Percentiles rank a stretch among this genome's conserved stretches.
Conservation (phyloP, 2,329 filamentous ascomycete genomes). For the Huntiella omanensis region DNA sequence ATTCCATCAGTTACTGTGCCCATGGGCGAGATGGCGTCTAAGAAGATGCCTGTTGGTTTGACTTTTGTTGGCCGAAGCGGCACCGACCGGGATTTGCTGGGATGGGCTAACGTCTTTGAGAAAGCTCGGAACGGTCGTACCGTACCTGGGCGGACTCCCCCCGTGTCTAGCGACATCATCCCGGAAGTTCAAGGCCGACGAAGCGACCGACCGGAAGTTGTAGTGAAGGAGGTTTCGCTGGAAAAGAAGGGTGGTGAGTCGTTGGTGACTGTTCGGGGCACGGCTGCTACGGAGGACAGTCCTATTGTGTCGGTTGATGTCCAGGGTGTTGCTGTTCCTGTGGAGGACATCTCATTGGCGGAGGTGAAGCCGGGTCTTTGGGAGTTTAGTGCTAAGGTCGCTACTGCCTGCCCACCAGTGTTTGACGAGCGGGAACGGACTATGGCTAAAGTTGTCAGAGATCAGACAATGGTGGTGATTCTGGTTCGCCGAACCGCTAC, state of each 20-base stretch:
- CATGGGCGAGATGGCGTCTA: constrained; percentile 29
- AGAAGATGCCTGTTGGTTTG: constrained; percentile 31
- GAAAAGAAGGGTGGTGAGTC: not conserved
- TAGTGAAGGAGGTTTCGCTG: not conserved
- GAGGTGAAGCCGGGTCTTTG: not conserved
- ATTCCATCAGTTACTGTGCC: constrained; percentile 34
- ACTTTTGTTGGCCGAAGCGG: constrained; percentile 32
- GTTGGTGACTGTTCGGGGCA: not conserved
- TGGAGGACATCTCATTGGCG: not conserved
- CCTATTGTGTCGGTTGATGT: constrained; percentile 4
- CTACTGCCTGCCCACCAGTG: constrained; percentile 1
- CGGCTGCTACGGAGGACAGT: not conserved
- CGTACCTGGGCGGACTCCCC: constrained; percentile 11
- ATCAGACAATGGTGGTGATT: constrained; percentile 13
- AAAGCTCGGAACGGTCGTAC: constrained; percentile 4
- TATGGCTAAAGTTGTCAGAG: constrained; percentile 11
- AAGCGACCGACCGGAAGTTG: not conserved
- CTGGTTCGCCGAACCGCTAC: constrained; percentile 8
- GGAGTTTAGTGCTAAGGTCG: constrained; percentile 3
- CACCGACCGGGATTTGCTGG: constrained; percentile 20
- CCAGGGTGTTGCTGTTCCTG: constrained; percentile 1
- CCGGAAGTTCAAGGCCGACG: not conserved
- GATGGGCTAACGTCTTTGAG: constrained; percentile 14
- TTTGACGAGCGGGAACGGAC: constrained; percentile 10
- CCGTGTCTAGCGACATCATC: constrained; percentile 8